phyloP scores from a whole-genome alignment of 2,329 filamentous ascomycete genomes.

The Aspergillus ibericus region DNA sequence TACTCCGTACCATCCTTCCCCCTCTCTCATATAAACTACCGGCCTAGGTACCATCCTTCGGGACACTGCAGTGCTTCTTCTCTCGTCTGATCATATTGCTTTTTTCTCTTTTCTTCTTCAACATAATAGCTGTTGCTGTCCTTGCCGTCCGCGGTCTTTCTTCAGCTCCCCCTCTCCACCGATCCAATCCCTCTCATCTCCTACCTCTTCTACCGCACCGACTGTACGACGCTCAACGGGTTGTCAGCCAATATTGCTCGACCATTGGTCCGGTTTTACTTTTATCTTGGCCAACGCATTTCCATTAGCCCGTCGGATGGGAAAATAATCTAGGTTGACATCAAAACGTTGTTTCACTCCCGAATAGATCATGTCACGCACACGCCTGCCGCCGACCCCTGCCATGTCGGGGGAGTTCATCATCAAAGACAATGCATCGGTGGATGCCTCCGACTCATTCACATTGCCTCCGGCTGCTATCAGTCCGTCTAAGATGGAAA shows the following conservation, averaged over 20 bases:
- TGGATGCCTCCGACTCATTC: conserved; percentile 35
- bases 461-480: conserved; percentile 39
- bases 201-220: neutral
- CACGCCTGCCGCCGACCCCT: conserved; percentile 38
- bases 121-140: neutral
- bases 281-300: neutral
- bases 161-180: neutral
- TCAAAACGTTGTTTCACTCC: neutral
- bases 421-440: conserved; percentile 35
- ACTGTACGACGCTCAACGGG: conserved; percentile 12
- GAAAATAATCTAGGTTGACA: neutral
- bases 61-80: neutral
- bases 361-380: conserved; percentile 31
- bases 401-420: conserved; percentile 41
- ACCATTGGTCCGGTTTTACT: conserved; percentile 3
- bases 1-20: neutral
- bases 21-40: neutral
- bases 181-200: neutral
- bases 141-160: neutral
- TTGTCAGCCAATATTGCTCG: conserved; percentile 6
- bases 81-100: neutral
- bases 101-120: neutral
- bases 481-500: conserved; percentile 25
- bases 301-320: neutral
- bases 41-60: neutral